Evolutionary conservation across 345 rosid species (phyloP).

Genomic region (Heritiera littoralis): DNA sequence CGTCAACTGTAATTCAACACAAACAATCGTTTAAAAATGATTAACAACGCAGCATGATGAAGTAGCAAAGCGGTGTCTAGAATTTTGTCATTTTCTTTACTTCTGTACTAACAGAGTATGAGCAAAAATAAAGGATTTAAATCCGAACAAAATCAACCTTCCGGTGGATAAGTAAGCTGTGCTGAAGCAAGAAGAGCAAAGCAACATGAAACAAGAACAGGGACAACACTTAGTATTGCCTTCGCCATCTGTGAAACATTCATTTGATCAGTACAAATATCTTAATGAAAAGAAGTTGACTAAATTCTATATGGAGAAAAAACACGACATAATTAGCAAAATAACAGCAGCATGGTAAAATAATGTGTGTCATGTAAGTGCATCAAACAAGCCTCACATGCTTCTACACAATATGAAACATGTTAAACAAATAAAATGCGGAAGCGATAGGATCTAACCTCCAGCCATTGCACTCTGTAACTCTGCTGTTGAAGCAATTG

Average conservation of each 20-base stretch:
- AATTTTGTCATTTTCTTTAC: neutral
- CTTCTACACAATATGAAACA: too few relatives aligned
- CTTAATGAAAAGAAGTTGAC: neutral
- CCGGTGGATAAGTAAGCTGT: constrained; percentile 4
- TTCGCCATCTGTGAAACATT: constrained; percentile 2
- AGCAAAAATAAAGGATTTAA: neutral
- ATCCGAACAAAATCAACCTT: neutral
- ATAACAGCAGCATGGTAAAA: too few relatives aligned
- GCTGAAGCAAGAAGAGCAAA: constrained; percentile 1
- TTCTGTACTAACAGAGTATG: neutral
- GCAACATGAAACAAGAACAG: constrained; percentile 1
- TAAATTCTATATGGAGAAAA: neutral
- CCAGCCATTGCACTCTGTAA: too few relatives aligned
- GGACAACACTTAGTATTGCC: neutral
- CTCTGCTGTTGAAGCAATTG: too few relatives aligned
- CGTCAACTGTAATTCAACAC: constrained; percentile 53
- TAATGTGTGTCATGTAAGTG: too few relatives aligned
- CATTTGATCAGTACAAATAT: neutral
- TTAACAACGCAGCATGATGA: neutral
- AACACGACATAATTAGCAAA: neutral
- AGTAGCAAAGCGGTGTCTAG: neutral
- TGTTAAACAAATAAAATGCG: too few relatives aligned
- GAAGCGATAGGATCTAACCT: too few relatives aligned
- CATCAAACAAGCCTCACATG: too few relatives aligned
- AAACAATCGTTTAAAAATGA: neutral